Evolutionary conservation across 2,329 filamentous ascomycete genomes (phyloP).

Genomic region (Penicillium crustosum): DNA sequence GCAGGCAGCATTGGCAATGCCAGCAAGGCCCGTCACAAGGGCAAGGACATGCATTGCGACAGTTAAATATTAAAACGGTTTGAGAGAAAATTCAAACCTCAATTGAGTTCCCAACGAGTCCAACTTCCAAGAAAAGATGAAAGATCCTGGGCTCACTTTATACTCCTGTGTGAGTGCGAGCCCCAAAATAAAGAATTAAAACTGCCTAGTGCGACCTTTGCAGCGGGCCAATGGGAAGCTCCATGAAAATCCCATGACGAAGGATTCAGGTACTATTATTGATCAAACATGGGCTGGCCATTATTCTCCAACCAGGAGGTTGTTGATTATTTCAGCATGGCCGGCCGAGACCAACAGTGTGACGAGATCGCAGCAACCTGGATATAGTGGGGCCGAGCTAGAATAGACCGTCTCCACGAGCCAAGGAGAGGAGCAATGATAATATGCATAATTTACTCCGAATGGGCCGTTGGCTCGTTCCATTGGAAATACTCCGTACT

Average conservation of each 20-base stretch:
- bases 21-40: constrained; percentile 31
- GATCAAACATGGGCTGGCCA: constrained; percentile 4
- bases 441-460: background rate
- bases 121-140: background rate
- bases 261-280: background rate
- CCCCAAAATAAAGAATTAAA: background rate
- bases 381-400: background rate
- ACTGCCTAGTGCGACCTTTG: background rate
- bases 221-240: constrained; percentile 9
- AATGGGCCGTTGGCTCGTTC: background rate
- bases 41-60: constrained; percentile 28
- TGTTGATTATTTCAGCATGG: constrained; percentile 18
- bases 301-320: constrained; percentile 11
- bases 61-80: background rate
- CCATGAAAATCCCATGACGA: background rate
- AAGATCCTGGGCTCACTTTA: constrained; percentile 9
- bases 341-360: constrained; percentile 12
- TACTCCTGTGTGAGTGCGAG: constrained; percentile 2
- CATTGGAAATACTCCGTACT: background rate
- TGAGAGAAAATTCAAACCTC: background rate
- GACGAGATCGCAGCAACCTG: background rate
- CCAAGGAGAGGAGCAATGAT: background rate
- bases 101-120: background rate
- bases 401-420: background rate
- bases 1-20: constrained; percentile 41